Base-by-base conservation (phyloP, 2,329 filamentous ascomycete genomes). In the Ascochyta viciae-villosae region DNA sequence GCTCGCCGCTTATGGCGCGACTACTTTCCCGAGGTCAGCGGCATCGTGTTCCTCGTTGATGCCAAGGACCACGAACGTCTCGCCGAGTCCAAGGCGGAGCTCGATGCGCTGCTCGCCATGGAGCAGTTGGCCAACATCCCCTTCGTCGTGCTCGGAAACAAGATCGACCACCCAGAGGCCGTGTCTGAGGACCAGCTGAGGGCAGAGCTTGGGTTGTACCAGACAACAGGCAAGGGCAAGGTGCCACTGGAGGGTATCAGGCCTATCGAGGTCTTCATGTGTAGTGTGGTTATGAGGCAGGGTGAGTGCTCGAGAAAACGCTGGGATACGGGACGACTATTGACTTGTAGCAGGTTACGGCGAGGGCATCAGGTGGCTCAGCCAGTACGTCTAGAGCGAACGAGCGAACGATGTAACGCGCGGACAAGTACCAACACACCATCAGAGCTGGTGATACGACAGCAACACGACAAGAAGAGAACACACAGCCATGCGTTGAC, bases 81-180 rank as follows among this genome's bases (percentile, higher is more conserved):
- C 77, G 78, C 85, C 71, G 95, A 99, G 83, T 90, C 92, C 74
- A 98, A 98, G 83, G 93, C 90, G 68, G 95, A 98, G 83, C 89
- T 98, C 61, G 94, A 98, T 74, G 92, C 75, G 19, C 89, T 98
- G 50, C 85, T 99, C 64, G 87, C 90, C 60, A 96, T 98, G 93
- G 94, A 98, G 82, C 94, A 97, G 75, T 86, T 98, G 38, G 82
- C 87, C 75, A 97, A 96, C 84, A 94, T 96, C 8, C 94, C 95
- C 47, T 97, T 98, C 79, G 86, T 97, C 57, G 87, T 99, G 67
- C 86, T 99, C 63, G 94, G 94, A 70, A 98, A 98, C 87, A 99
- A 98, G 87, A 99, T 98, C 77, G 95, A 99, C 78, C 92, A 98
- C 82, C 92, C 93, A 50, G 90, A 95, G 70, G 94, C 94, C 62